phyloP scores from a whole-genome alignment of 495 filamentous ascomycete genomes.

The Neurospora sp. region DNA sequence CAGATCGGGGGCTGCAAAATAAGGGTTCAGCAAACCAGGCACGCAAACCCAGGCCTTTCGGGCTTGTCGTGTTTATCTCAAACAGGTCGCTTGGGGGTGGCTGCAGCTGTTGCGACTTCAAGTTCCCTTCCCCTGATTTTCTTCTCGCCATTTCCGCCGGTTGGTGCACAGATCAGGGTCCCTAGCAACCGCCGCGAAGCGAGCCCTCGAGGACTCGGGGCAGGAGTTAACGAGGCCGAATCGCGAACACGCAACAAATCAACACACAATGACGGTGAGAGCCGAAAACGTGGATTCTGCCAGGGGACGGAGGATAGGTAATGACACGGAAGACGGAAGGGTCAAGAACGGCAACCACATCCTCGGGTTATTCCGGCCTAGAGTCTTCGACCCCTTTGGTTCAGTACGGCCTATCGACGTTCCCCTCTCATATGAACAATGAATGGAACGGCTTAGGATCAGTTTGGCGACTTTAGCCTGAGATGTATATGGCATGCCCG shows the following conservation, averaged over 20 bases:
- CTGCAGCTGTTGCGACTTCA: neutral
- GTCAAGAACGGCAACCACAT: neutral
- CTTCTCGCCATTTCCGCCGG: neutral
- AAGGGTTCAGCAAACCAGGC: neutral
- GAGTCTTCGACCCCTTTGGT: neutral
- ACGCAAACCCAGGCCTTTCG: neutral
- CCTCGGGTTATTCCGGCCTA: neutral
- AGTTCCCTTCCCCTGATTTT: neutral
- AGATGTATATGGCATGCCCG: neutral
- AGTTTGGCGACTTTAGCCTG: neutral
- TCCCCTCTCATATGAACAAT: neutral
- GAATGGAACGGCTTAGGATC: neutral
- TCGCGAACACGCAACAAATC: neutral
- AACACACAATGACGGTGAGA: neutral
- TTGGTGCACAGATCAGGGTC: neutral
- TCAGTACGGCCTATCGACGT: neutral
- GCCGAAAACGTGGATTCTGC: neutral
- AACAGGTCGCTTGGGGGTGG: neutral
- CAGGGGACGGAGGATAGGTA: neutral
- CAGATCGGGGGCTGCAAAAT: neutral
- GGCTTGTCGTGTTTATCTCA: neutral
- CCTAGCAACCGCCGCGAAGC: neutral
- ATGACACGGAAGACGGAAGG: neutral
- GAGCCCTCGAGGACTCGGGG: neutral
- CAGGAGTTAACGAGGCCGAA: neutral